Conservation (phyloP, 1,284 basidiomycete genomes). For the Cutaneotrichosporon cyanovorans region DNA sequence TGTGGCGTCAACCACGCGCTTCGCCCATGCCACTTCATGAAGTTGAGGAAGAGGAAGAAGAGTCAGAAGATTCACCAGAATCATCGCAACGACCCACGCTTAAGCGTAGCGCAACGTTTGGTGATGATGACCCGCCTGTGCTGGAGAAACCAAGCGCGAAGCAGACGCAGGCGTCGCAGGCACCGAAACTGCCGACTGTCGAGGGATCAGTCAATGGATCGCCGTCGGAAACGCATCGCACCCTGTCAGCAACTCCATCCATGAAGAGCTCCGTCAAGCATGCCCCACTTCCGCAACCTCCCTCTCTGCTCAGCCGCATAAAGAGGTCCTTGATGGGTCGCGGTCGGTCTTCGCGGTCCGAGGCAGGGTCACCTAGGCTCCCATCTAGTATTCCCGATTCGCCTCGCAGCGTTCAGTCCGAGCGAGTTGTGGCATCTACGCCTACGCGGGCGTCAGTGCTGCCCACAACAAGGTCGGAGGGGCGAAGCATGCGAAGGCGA, state of each 20-base stretch:
- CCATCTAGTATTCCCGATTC: conserved; percentile 5
- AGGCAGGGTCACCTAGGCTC: neutral
- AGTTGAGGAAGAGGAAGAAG: conserved; percentile 18
- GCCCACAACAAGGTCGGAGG: conserved; percentile 3
- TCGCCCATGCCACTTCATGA: conserved; percentile 13
- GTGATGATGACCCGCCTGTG: conserved; percentile 13
- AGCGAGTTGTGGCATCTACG: conserved; percentile 5
- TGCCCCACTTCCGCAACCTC: neutral
- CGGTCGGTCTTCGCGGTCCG: neutral
- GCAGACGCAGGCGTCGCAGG: neutral
- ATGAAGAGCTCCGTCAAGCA: neutral
- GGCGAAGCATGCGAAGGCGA: conserved; percentile 5
- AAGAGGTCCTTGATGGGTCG: conserved; percentile 9
- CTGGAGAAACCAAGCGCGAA: neutral
- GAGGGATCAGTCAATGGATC: conserved; percentile 12
- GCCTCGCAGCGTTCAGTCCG: conserved; percentile 13
- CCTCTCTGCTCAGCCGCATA: conserved; percentile 10
- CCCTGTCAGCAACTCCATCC: conserved; percentile 1
- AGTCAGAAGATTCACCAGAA: conserved; percentile 7
- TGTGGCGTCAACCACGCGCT: conserved; percentile 13
- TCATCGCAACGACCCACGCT: conserved; percentile 2
- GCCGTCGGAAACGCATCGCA: conserved; percentile 3
- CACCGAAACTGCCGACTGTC: conserved; percentile 7
- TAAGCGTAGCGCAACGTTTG: conserved; percentile 16
- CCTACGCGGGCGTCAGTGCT: conserved; percentile 2